Evolutionary conservation across 1,284 basidiomycete genomes (phyloP).

Genomic region (Marasmius oreades): DNA sequence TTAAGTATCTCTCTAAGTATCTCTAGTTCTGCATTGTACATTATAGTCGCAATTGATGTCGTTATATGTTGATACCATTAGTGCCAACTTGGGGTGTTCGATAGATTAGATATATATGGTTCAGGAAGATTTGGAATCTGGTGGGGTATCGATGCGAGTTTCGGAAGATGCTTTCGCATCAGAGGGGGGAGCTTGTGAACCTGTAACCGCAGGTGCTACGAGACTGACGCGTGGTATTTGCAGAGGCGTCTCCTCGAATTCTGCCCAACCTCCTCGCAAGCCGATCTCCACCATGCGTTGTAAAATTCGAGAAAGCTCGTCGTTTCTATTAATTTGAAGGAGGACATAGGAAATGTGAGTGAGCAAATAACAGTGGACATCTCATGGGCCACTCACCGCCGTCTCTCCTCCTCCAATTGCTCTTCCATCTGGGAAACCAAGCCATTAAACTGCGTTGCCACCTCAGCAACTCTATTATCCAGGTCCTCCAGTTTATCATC

Average conservation of each 20-base stretch:
- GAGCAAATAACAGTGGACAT: neutral
- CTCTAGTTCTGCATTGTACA: neutral
- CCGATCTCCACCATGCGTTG: constrained; percentile 73
- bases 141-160: neutral
- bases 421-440: constrained; percentile 45
- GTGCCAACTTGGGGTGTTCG: neutral
- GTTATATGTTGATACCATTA: neutral
- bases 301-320: constrained; percentile 63
- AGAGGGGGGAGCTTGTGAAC: neutral
- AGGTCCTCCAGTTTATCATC: constrained; percentile 71
- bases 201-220: neutral
- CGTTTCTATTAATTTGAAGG: constrained; percentile 40
- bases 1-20: too few species aligned
- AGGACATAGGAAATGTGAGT: constrained; percentile 8
- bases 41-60: neutral
- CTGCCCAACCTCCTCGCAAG: constrained; percentile 46
- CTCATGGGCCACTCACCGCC: constrained; percentile 36
- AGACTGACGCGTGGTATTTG: constrained; percentile 4
- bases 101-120: neutral
- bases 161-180: neutral
- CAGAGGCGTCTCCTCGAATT: constrained; percentile 6
- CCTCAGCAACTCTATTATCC: constrained; percentile 39
- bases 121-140: neutral
- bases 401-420: constrained; percentile 37
- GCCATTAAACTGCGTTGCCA: constrained; percentile 43